Evolutionary conservation across 495 filamentous ascomycete genomes (phyloP).

Genomic region (Darksidea phi): DNA sequence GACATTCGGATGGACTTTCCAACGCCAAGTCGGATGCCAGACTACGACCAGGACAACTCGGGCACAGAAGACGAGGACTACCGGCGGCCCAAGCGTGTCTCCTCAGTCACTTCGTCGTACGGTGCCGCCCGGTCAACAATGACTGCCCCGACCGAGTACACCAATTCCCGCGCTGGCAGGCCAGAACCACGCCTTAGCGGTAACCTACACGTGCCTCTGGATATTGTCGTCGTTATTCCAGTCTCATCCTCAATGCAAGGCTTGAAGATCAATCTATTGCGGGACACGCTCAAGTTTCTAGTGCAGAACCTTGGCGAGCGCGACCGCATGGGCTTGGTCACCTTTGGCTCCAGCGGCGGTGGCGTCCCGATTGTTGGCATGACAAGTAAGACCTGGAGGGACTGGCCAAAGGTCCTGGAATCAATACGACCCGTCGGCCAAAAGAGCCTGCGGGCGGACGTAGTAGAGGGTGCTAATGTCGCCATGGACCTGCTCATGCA

Average conservation of each 20-base stretch:
- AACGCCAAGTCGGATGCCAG: slow-evolving; percentile 50
- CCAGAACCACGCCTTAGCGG: slow-evolving; percentile 55
- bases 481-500: slow-evolving; percentile 99
- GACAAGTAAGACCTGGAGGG: slow-evolving; percentile 89
- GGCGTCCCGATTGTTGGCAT: slow-evolving; percentile 96
- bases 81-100: slow-evolving; percentile 73
- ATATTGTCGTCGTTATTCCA: slow-evolving; percentile 95
- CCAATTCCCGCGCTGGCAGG: slow-evolving; percentile 52
- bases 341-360: slow-evolving; percentile 92
- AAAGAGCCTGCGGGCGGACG: slow-evolving; percentile 94
- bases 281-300: slow-evolving; percentile 92
- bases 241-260: slow-evolving; percentile 99
- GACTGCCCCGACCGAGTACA: slow-evolving; percentile 80
- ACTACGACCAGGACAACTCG: slow-evolving; percentile 75
- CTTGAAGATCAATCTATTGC: slow-evolving; percentile 91
- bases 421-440: slow-evolving; percentile 93
- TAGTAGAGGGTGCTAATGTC: slow-evolving; percentile 96
- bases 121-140: slow-evolving; percentile 73
- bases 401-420: slow-evolving; percentile 83
- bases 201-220: slow-evolving; percentile 84
- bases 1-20: slow-evolving; percentile 69
- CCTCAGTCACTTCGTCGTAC: slow-evolving; percentile 84
- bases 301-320: slow-evolving; percentile 88
- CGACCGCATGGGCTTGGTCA: slow-evolving; percentile 95
- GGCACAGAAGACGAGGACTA: slow-evolving; percentile 94